These are phyloP conservation scores for Phaeophleospora eucalypticola DNA, from an alignment of 2,329 filamentous ascomycete species.

Conservation along the genomic window DNA sequence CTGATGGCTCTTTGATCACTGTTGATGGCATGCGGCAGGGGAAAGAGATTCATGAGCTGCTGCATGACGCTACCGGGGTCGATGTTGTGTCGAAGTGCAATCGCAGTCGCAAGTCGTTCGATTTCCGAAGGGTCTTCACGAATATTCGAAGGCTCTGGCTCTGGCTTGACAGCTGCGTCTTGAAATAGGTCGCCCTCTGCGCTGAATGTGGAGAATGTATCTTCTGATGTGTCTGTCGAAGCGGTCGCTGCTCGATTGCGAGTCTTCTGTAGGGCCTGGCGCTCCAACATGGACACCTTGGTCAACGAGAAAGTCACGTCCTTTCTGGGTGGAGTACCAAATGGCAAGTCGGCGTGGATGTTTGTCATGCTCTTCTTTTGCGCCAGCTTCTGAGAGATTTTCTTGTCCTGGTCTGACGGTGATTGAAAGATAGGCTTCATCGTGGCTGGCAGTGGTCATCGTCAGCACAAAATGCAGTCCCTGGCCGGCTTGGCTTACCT, in stretches of 20 bases:
- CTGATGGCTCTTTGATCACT: slow-evolving; percentile 1
- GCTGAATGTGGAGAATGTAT: slow-evolving; percentile 35
- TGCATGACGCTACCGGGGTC: slow-evolving; percentile 31
- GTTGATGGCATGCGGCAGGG: not conserved
- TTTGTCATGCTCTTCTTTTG: slow-evolving; percentile 32
- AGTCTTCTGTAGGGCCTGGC: slow-evolving; percentile 9
- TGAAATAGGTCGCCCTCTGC: slow-evolving; percentile 29
- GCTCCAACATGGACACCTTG: slow-evolving; percentile 22
- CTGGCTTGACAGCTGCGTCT: not conserved
- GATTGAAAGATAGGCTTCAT: slow-evolving; percentile 28
- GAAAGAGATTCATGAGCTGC: slow-evolving; percentile 34
- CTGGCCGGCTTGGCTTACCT: too few species aligned
- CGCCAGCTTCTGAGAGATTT: slow-evolving; percentile 38
- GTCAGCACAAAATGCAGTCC: too few species aligned
- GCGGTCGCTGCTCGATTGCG: slow-evolving; percentile 14
- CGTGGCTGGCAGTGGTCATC: slow-evolving; percentile 20
- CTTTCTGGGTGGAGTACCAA: slow-evolving; percentile 32
- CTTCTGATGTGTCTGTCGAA: slow-evolving; percentile 23
- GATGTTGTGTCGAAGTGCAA: slow-evolving; percentile 36
- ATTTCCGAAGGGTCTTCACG: slow-evolving; percentile 32
- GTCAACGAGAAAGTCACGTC: slow-evolving; percentile 22
- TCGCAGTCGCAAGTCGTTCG: slow-evolving; percentile 31
- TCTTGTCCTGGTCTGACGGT: slow-evolving; percentile 38
- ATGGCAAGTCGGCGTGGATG: slow-evolving; percentile 29
- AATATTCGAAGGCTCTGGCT: not conserved